These are phyloP conservation scores for Clonostachys rhizophaga DNA, from an alignment of 2,329 filamentous ascomycete species.

Conservation along the genomic window DNA sequence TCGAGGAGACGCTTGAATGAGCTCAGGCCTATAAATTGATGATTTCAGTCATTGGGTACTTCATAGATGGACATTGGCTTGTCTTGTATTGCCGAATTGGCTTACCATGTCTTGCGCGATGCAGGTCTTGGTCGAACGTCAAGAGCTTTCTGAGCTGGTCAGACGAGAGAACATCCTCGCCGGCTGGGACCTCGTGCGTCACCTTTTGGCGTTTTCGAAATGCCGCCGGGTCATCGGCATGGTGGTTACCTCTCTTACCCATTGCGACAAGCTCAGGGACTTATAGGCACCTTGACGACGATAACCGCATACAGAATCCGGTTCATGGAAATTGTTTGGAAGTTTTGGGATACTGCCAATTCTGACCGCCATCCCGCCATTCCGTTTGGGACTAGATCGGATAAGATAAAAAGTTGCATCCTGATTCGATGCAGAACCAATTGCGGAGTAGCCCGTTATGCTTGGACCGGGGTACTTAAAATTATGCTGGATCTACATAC, in stretches of 20 bases:
- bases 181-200: conserved; percentile 51
- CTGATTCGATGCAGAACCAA: no score
- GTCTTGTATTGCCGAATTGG: conserved; percentile 1
- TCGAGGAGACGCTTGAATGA: conserved; percentile 71
- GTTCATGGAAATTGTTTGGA: conserved; percentile 7
- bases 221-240: conserved; percentile 30
- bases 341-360: conserved; percentile 29
- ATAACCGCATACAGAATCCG: no score
- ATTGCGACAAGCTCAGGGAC: conserved; percentile 16
- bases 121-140: conserved; percentile 65
- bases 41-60: neutral
- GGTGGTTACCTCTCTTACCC: conserved; percentile 35
- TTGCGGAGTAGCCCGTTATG: no score
- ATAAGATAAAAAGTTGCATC: no score
- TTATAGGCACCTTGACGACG: neutral
- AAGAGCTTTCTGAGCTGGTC: conserved; percentile 67
- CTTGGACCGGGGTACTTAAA: neutral
- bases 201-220: conserved; percentile 51
- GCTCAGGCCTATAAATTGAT: conserved; percentile 46
- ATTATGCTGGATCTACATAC: neutral
- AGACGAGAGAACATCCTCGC: conserved; percentile 57
- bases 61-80: neutral
- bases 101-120: conserved; percentile 61
- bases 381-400: conserved; percentile 8
- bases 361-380: conserved; percentile 19